Percentiles rank a stretch among this genome's conserved stretches.
Conservation (phyloP, 2,329 filamentous ascomycete species). For the Ophiocordyceps camponoti-saundersi region DNA sequence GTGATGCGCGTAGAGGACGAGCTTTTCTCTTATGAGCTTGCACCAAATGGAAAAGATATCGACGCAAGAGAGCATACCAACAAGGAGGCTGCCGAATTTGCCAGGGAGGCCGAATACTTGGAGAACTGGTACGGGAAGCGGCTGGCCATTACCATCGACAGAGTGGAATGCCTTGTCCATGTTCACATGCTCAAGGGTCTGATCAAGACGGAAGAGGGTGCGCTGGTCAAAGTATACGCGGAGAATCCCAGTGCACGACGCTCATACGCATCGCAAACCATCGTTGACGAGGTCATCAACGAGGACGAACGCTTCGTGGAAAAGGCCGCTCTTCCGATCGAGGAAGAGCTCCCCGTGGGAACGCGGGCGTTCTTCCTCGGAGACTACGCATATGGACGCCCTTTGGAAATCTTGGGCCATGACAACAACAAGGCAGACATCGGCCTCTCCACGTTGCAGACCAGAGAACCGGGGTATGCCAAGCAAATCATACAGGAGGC, state of each 20-base stretch:
- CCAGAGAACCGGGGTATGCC: constrained; percentile 67
- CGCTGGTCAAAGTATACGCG: constrained; percentile 83
- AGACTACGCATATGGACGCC: constrained; percentile 81
- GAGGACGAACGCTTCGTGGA: constrained; percentile 90
- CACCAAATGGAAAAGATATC: constrained; percentile 46
- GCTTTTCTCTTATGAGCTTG: constrained; percentile 70
- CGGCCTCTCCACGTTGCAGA: constrained; percentile 54
- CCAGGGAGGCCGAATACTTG: constrained; percentile 66
- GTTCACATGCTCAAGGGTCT: constrained; percentile 91
- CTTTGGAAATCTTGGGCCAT: constrained; percentile 67
- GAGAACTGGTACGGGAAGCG: constrained; percentile 83
- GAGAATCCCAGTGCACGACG: constrained; percentile 71
- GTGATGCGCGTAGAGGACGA: constrained; percentile 82
- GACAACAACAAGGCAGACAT: constrained; percentile 60
- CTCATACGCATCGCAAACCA: constrained; percentile 77
- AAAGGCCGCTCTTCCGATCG: constrained; percentile 68
- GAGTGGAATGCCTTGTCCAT: constrained; percentile 76
- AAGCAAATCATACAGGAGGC: constrained; percentile 54
- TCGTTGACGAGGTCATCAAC: constrained; percentile 81
- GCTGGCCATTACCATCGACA: constrained; percentile 70
- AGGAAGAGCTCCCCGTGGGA: constrained; percentile 75
- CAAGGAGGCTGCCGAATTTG: constrained; percentile 66
- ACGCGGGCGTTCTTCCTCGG: constrained; percentile 86
- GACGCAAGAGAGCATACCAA: constrained; percentile 54
- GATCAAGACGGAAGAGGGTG: constrained; percentile 76